Evolutionary conservation across 768 basidiomycete genomes (phyloP), one percentile per base, ranked within the genome.

Genomic region (Boletus fagicola): DNA sequence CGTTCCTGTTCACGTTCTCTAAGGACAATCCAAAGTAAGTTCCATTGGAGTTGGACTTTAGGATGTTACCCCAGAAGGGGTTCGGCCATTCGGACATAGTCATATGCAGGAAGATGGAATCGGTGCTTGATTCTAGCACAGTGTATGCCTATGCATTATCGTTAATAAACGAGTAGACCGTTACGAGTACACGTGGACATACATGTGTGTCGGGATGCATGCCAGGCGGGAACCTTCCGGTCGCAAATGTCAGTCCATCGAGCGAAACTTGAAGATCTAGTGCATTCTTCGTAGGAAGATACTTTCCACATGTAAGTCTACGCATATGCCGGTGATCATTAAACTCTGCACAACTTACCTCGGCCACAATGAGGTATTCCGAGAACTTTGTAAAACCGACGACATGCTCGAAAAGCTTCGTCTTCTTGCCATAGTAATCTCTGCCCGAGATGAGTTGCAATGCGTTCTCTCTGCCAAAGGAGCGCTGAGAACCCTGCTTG

Each of bases 311-410:
- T 15, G 36, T 54, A 12, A 59, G 40, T 38, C 79, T 81, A 57
- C 5, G 55, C 36, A 13, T 39, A 22, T 31, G 0, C 28, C 31
- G n/a, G 1, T 7, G n/a, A 44, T 52, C 28, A 16, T 31, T 15
- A 30, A 5, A 13, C 8, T 12, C 15, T 7, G 36, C 20, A 22
- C 10, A 28, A 66, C 85, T 51, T 42, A 97, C 93, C 81, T 94
- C 88, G 24, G 96, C 97, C 31, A 98, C 96, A 45, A 98, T 86
- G 69, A 98, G 79, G 71, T 90, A 99, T 76, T 99, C 93, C 0
- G 92, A 92, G 73, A 99, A 99, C 75, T 94, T 95, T 0, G 97
- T 88, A 75, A 95, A 98, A 8, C 97, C 97, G 62, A 94, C 93
- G 53, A 99, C 87, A 43, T 85, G 78, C 46, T 92, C 83, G 66